phyloP scores from a whole-genome alignment of 1,139 yeast species.

The Yamadazyma conglobata region DNA sequence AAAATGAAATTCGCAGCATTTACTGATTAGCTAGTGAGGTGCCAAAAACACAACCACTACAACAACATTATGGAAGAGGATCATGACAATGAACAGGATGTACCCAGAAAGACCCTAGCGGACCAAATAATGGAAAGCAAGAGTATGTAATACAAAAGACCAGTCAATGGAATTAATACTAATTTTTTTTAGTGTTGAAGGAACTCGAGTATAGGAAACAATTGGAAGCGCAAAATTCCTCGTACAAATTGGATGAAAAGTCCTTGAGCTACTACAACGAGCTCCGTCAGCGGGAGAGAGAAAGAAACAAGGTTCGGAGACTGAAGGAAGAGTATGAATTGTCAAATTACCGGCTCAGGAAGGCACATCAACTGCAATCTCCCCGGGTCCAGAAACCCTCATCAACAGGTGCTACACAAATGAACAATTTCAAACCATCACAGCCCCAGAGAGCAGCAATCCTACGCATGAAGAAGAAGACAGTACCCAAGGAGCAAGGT shows the following conservation, averaged over 20 bases:
- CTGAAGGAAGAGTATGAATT: constrained; percentile 11
- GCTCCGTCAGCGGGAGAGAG: constrained; percentile 17
- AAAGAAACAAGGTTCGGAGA: constrained; percentile 13
- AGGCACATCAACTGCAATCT: too few species aligned
- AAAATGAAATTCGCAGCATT: too few species aligned
- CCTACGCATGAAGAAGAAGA: too few species aligned
- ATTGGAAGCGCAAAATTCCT: constrained; percentile 35
- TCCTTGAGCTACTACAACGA: constrained; percentile 27
- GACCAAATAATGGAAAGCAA: constrained; percentile 36
- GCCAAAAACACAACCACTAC: too few species aligned
- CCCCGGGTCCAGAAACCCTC: too few species aligned
- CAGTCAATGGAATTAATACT: constrained; percentile 9
- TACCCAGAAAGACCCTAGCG: constrained; percentile 29
- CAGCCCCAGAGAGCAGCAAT: too few species aligned
- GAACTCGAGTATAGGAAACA: constrained; percentile 33
- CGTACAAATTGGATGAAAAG: constrained; percentile 32
- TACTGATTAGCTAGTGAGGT: too few species aligned
- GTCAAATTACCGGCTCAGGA: constrained; percentile 8
- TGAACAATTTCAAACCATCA: too few species aligned
- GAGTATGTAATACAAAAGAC: constrained; percentile 19
- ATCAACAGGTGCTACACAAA: too few species aligned
- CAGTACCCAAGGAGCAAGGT: too few species aligned
- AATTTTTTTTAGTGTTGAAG: constrained; percentile 19
- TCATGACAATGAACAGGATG: constrained; percentile 7
- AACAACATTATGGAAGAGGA: too few species aligned